Evolutionary conservation across 768 basidiomycete genomes (phyloP), one percentile per base, ranked within the genome.

Genomic region (Hirschioporus abietinus): DNA sequence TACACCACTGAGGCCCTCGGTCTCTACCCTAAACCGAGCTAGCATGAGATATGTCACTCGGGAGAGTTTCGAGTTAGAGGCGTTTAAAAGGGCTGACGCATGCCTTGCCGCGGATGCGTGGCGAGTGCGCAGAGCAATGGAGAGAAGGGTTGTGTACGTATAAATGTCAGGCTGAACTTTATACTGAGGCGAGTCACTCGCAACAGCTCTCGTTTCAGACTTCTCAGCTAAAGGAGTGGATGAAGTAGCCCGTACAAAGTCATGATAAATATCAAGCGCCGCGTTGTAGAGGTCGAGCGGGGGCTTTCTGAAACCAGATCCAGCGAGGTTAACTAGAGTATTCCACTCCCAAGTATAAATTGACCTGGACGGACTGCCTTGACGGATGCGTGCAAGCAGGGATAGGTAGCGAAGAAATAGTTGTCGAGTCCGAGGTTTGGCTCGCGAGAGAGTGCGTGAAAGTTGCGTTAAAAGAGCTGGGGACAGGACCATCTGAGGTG

Each of bases 301-400:
- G 58, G 86, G 84, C 73, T 82, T 86, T 66, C 90, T 82, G 78
- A 83, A 86, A 2, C 90, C 89, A 67, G 82, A 84, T 18, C 87
- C 91, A 0, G 88, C 86, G 72, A 80, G 82, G 70, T 89, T 82
- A 67, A 93, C 84, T 60, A 94, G 80, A 8, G 85, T 79, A 72
- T 93, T 93, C 90, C 92, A 93, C 73, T 92, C 85, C 81, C 86
- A 86, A n/a, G 78, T 70, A 68, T 84, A 79, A 35, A 92, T 74
- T 12, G 65, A 76, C n/a, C 77, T 79, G 24, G 76, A 76, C 2
- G 42, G 12, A 3, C 42, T 52, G 1, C 12, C 15, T 52, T 52
- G 42, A 66, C 82, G 84, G 57, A 93, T 77, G 59, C 80, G 81
- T 58, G 82, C 82, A 68, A 92, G 72, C 15, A 92, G 84, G n/a